Conservation (phyloP, 2,329 filamentous ascomycete species). For the Aspergillus aculeatus region DNA sequence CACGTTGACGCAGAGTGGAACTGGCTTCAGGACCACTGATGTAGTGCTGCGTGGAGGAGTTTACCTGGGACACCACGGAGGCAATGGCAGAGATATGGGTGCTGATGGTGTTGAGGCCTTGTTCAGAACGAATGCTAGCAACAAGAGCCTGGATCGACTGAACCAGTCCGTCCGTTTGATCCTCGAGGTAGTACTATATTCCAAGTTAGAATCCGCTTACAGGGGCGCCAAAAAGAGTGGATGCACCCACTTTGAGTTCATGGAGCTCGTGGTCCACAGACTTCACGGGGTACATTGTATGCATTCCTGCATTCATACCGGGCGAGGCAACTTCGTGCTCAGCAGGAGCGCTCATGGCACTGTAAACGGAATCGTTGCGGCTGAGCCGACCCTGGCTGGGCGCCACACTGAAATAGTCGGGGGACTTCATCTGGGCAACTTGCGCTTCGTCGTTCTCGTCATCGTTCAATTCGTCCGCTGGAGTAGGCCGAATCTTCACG, state of each 20-base stretch:
- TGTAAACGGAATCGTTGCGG: slow-evolving; percentile 71
- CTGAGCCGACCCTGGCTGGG: slow-evolving; percentile 52
- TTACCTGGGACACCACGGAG: slow-evolving; percentile 67
- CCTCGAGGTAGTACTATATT: slow-evolving; percentile 70
- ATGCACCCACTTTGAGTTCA: slow-evolving; percentile 57
- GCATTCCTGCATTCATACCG: slow-evolving; percentile 32
- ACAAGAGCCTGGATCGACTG: slow-evolving; percentile 81
- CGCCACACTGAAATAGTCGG: slow-evolving; percentile 65
- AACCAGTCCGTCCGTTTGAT: slow-evolving; percentile 75
- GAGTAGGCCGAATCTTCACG: slow-evolving; percentile 79
- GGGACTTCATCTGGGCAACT: slow-evolving; percentile 63
- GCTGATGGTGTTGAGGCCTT: slow-evolving; percentile 63
- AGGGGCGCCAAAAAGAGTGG: neutral
- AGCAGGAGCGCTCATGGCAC: slow-evolving; percentile 66
- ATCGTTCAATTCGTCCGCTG: slow-evolving; percentile 71
- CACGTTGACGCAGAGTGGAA: slow-evolving; percentile 49
- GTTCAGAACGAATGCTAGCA: slow-evolving; percentile 65
- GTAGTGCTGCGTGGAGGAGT: slow-evolving; percentile 62
- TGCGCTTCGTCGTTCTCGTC: slow-evolving; percentile 72
- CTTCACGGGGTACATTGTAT: slow-evolving; percentile 42
- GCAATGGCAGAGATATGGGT: slow-evolving; percentile 70
- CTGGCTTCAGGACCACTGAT: slow-evolving; percentile 50
- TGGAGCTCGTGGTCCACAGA: slow-evolving; percentile 52
- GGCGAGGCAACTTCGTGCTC: slow-evolving; percentile 34
- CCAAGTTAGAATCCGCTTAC: slow-evolving; percentile 19